Percentiles rank a stretch among this genome's conserved stretches.
Evolutionary conservation across 1,139 yeast species (phyloP).

Genomic region (Candida tetrigidarum): DNA sequence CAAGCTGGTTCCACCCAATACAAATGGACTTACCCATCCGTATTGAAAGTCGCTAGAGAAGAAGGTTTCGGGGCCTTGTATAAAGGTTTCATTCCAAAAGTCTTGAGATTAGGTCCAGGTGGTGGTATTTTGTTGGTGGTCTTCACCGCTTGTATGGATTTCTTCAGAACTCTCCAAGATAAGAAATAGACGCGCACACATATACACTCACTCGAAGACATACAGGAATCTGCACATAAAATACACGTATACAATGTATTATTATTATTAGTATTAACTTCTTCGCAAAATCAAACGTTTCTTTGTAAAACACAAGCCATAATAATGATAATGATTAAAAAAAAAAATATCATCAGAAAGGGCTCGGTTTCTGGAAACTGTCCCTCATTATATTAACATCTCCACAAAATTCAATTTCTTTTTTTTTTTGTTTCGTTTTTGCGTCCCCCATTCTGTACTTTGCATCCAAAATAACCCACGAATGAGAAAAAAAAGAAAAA

Average conservation of each 20-base stretch:
- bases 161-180: conserved; percentile 71
- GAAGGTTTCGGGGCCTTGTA: conserved; percentile 90
- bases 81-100: conserved; percentile 97
- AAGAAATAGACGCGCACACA: conserved; percentile 17
- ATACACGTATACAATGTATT: background rate
- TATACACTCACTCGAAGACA: too few species aligned
- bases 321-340: too few species aligned
- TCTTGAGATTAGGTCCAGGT: conserved; percentile 97
- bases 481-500: background rate
- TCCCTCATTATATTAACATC: too few species aligned
- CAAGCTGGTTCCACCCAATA: conserved; percentile 89
- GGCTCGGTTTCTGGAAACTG: too few species aligned
- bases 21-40: conserved; percentile 89
- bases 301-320: too few species aligned
- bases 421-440: too few species aligned
- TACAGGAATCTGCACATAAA: background rate
- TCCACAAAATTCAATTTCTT: too few species aligned
- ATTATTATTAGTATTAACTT: background rate
- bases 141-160: conserved; percentile 92
- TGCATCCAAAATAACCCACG: conserved; percentile 2
- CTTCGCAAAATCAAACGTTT: background rate
- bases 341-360: background rate
- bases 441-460: background rate
- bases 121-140: conserved; percentile 98
- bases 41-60: conserved; percentile 77